A percentile compares a stretch with the other conserved stretches of the same genome.
These are phyloP conservation scores for Leptodermis oblonga DNA, from an alignment of 257 asterid species.

Conservation along the genomic window DNA sequence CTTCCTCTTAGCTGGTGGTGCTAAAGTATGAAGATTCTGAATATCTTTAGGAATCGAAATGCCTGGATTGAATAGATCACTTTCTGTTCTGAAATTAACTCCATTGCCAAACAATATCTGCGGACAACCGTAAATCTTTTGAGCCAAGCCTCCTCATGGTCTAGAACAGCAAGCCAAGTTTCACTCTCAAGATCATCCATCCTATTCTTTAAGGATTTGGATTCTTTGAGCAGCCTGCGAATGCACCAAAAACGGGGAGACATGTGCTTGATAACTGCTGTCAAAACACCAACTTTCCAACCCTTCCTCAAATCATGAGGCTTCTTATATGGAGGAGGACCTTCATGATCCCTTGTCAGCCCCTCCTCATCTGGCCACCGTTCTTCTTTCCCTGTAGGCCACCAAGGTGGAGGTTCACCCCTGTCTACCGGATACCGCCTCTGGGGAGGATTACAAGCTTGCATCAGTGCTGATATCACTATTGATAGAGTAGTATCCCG, in stretches of 20 bases:
- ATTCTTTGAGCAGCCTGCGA: conserved; percentile 39
- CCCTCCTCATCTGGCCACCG: conserved; percentile 49
- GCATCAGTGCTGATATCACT: conserved; percentile 57
- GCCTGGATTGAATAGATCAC: too few relatives aligned
- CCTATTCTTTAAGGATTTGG: conserved; percentile 53
- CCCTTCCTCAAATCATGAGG: conserved; percentile 57
- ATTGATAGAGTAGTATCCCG: conserved; percentile 57
- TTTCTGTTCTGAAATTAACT: too few relatives aligned
- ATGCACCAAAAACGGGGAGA: conserved; percentile 48
- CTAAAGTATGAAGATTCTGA: too few relatives aligned
- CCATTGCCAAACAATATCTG: conserved; percentile 20
- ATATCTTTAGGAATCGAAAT: too few relatives aligned
- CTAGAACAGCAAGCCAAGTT: conserved; percentile 50
- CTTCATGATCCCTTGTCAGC: too few relatives aligned
- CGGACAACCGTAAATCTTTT: conserved; percentile 30
- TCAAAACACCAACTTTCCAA: conserved; percentile 49
- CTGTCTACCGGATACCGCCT: conserved; percentile 47
- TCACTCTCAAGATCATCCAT: conserved; percentile 60
- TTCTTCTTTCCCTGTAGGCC: conserved; percentile 57
- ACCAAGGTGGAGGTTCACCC: conserved; percentile 62
- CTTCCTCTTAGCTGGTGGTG: too few relatives aligned
- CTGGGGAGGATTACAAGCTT: conserved; percentile 58
- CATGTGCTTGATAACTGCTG: conserved; percentile 50
- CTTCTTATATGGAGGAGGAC: conserved; percentile 52
- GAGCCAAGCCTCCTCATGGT: conserved; percentile 46